These are phyloP conservation scores for Austroboletus niveus DNA, from an alignment of 1,284 basidiomycete genomes.

Conservation along the genomic window DNA sequence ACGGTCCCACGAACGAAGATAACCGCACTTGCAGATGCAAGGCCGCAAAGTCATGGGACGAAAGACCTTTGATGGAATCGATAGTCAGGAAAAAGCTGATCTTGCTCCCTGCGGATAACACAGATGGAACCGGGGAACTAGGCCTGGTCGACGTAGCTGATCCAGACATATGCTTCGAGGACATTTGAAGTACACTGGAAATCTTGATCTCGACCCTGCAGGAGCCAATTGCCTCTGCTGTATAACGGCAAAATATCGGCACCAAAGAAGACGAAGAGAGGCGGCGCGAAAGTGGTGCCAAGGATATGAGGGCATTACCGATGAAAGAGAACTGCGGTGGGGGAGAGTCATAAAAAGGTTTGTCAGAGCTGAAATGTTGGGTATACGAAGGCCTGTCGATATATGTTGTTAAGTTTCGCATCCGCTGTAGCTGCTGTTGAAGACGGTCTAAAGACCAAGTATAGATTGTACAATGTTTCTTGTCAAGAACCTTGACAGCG, in stretches of 20 bases:
- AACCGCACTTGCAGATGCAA: slow-evolving; percentile 84
- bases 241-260: slow-evolving; percentile 90
- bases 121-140: slow-evolving; percentile 64
- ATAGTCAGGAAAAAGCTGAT: slow-evolving; percentile 80
- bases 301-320: slow-evolving; percentile 81
- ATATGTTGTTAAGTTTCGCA: slow-evolving; percentile 93
- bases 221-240: slow-evolving; percentile 89
- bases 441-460: slow-evolving; percentile 90
- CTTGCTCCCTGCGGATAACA: slow-evolving; percentile 70
- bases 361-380: slow-evolving; percentile 89
- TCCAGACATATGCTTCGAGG: slow-evolving; percentile 56
- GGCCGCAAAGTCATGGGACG: slow-evolving; percentile 81
- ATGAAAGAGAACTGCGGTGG: slow-evolving; percentile 89
- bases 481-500: slow-evolving; percentile 89
- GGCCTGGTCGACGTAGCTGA: slow-evolving; percentile 67
- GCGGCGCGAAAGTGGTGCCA: slow-evolving; percentile 77
- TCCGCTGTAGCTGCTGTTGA: slow-evolving; percentile 85
- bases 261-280: slow-evolving; percentile 73
- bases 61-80: slow-evolving; percentile 84
- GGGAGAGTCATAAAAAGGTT: slow-evolving; percentile 88
- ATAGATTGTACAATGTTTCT: slow-evolving; percentile 81
- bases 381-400: slow-evolving; percentile 91
- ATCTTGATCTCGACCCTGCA: slow-evolving; percentile 84
- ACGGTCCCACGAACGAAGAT: slow-evolving; percentile 76
- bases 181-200: slow-evolving; percentile 59